Base-by-base conservation (phyloP, 768 basidiomycete genomes). In the Symmetrospora coprosmae region DNA sequence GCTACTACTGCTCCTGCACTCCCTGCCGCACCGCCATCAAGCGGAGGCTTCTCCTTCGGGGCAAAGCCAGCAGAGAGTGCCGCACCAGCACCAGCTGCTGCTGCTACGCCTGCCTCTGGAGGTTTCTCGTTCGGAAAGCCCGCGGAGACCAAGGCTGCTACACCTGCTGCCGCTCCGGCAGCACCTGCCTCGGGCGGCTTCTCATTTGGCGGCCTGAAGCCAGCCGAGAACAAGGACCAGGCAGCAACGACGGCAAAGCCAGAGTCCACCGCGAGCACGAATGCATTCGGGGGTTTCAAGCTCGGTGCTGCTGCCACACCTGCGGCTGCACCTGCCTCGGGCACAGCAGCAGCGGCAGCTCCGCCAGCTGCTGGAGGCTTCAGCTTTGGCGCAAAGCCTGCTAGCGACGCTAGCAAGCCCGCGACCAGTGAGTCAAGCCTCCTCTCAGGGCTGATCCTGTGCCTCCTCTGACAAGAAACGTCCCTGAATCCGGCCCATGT, bases 81-180 rank as follows among this genome's bases (percentile, higher is more conserved):
- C 16, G 19, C 40, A n/a, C 48, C 59, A 28, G 50, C 51, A 6
- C 2, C 59, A 21, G 40, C 40, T 17, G 14, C 55, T 31, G 11
- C 39, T 17, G 23, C 55, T 50, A n/a, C 55, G 38, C 19, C 55
- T 8, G 17, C 16, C 9, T 40, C 45, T 5, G 38, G 53, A 38
- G 48, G 47, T 4, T 61, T 61, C 51, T 61, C 60, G 17, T 61
- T 61, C 28, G 60, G 60, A 25, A 37, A 35, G 7, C 48, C 34
- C 7, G 27, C 51, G 25, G 46, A 49, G 7, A 38, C 40, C 11
- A 50, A 49, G 7, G 21, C 7, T 23, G 23, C 17, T 50, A 30
- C 60, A 33, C 17, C 60, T 16, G 33, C 63, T 7, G 34, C 63
- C 4, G 63, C 38, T 7, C 64, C 63, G 5, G 40, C 49, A 27